Base-by-base conservation (phyloP, 805 yeast genomes). In the Yarrowia hollandica region DNA sequence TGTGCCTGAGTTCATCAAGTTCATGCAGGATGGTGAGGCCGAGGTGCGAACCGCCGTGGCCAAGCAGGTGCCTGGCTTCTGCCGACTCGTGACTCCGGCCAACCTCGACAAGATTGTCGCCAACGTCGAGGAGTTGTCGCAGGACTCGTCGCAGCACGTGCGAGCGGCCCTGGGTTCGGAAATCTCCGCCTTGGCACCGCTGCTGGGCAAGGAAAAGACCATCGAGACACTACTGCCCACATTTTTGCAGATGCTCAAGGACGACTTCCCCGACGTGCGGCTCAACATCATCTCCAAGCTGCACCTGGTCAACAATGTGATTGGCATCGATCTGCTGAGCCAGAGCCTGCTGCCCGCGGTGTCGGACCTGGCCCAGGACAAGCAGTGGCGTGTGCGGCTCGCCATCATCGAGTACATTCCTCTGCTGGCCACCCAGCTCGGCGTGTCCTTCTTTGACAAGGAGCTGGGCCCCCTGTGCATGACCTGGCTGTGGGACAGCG, bases 401-500 rank as follows among this genome's bases (percentile, higher is more conserved):
- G 98, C 98, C 10, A 94, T 94, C 63, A 94, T 94, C 68, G 96
- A 94, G 71, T 94, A 94, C 74, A 90, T 91, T 65, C 99, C 99
- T 26, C 79, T 92, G 63, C 78, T 94, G 64, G 97, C 98, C 7
- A 87, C 88, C 67, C 98, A 94, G 74, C 78, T 94, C 62, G 99
- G 99, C 25, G 91, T 88, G 57, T 84, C 89, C 25, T 90, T 92
- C 68, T 94, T 94, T 74, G 94, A 94, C 72, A 88, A 89, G 70
- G 96, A 91, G 67, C 78, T 94, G 64, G 90, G 96, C 63, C 85
- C 88, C 52, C 78, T 94, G 66, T 94, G 97, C 68, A 82, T 94
- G 82, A 87, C 91, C n/a, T 94, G 99, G 98, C 78, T 94, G 64
- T 91, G 97, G 96, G 99, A 94, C 75, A 88, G 91, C 4, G 99